These are phyloP conservation scores for Pseudocercospora cruenta DNA, from an alignment of 2,329 filamentous ascomycete genomes.

Conservation along the genomic window DNA sequence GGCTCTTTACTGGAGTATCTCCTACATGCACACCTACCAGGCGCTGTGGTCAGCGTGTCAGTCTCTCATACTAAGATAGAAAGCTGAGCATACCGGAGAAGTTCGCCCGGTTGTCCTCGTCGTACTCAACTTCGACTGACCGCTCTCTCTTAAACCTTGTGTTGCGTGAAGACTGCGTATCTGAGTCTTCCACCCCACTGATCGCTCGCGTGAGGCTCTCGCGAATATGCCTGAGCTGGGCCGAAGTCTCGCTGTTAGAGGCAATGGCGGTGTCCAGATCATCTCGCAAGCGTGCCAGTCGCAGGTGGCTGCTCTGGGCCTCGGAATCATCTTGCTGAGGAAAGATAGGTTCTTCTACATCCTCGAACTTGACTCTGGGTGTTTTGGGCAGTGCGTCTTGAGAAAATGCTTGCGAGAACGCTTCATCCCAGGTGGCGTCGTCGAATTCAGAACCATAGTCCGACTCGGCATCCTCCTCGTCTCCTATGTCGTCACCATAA, in stretches of 20 bases:
- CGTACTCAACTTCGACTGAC: constrained; percentile 50
- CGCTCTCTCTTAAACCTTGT: constrained; percentile 8
- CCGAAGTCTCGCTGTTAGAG: constrained; percentile 14
- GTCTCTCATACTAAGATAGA: constrained; percentile 9
- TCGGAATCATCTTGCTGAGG: constrained; percentile 27
- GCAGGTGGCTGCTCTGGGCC: constrained; percentile 20
- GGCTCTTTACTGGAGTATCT: constrained; percentile 13
- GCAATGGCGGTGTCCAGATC: constrained; percentile 18
- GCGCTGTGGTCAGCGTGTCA: constrained; percentile 37
- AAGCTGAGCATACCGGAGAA: constrained; percentile 35
- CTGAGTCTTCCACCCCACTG: neutral
- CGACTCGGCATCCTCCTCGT: constrained; percentile 42
- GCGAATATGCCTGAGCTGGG: constrained; percentile 19
- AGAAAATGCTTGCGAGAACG: constrained; percentile 53
- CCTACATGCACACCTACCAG: constrained; percentile 30
- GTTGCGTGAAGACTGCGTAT: neutral
- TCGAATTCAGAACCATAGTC: constrained; percentile 70
- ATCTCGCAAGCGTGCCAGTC: constrained; percentile 23
- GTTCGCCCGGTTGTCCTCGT: constrained; percentile 41
- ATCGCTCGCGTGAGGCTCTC: constrained; percentile 13
- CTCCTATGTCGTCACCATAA: constrained; percentile 19
- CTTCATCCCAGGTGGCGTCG: constrained; percentile 55
- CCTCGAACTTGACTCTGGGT: constrained; percentile 10
- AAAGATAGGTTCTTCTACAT: constrained; percentile 30
- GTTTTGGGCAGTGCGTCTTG: constrained; percentile 25